Conservation (phyloP, 176 grass and related monocot species). For the Neostapfia colusana region DNA sequence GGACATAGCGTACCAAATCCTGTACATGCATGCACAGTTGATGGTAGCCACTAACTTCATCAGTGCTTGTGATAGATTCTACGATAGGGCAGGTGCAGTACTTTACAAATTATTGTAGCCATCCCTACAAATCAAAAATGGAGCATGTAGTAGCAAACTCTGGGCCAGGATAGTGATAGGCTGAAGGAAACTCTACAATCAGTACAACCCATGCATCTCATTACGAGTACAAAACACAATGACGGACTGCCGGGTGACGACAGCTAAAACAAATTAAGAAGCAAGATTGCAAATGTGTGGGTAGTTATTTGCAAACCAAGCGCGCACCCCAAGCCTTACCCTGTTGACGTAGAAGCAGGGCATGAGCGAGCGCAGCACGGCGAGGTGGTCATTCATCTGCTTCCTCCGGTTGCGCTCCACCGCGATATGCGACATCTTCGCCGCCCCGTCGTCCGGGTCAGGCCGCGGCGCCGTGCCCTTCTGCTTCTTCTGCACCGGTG, state of each 20-base stretch:
- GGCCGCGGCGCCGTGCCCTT: slow-evolving; percentile 1
- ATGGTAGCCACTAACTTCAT: background rate
- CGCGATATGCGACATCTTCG: slow-evolving; percentile 65
- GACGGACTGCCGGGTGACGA: background rate
- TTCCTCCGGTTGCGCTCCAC: slow-evolving; percentile 95
- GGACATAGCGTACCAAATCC: background rate
- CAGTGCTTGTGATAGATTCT: background rate
- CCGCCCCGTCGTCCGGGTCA: background rate
- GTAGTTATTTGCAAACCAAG: too few relatives aligned
- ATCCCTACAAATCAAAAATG: background rate
- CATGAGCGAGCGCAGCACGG: slow-evolving; percentile 72
- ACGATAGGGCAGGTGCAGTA: background rate
- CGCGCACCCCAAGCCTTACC: slow-evolving; percentile 19
- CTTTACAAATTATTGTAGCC: background rate
- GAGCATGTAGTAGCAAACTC: background rate
- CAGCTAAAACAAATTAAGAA: background rate
- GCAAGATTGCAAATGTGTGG: background rate
- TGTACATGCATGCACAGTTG: background rate
- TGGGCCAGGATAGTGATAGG: background rate
- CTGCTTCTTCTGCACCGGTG: slow-evolving; percentile 41
- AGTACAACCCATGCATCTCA: background rate
- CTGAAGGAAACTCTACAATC: background rate
- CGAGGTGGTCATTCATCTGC: slow-evolving; percentile 81
- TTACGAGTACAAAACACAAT: background rate
- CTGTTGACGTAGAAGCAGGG: slow-evolving; percentile 88